phyloP scores from a whole-genome alignment of 495 filamentous ascomycete genomes.

The Filosporella fistucella region DNA sequence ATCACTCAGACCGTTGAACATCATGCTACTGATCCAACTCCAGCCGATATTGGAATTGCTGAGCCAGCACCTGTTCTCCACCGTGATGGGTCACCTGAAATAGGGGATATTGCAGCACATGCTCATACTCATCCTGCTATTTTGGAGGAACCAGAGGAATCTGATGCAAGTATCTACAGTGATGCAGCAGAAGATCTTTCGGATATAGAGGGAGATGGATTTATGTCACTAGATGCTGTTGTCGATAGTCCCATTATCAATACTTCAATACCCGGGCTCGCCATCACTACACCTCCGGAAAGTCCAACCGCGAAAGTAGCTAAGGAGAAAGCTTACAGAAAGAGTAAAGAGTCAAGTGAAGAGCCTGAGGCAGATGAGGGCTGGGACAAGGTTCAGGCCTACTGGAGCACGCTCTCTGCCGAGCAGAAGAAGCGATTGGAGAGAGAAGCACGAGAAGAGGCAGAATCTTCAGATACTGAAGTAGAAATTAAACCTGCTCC shows the following conservation, averaged over 20 bases:
- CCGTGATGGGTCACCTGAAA: conserved; percentile 17
- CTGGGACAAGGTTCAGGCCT: conserved; percentile 59
- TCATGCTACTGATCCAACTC: conserved; percentile 25
- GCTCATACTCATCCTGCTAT: conserved; percentile 10
- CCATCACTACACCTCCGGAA: conserved; percentile 14
- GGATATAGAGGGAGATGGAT: conserved; percentile 66
- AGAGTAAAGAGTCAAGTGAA: conserved; percentile 10
- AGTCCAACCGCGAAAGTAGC: conserved; percentile 12
- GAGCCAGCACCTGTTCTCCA: conserved; percentile 28
- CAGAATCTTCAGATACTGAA: conserved; percentile 39
- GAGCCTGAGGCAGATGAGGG: conserved; percentile 36
- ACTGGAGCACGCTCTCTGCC: conserved; percentile 58
- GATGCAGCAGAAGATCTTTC: conserved; percentile 79
- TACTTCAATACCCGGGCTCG: conserved; percentile 4
- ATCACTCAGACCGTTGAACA: conserved; percentile 5
- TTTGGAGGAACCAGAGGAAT: conserved; percentile 22
- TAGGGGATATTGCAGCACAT: conserved; percentile 26
- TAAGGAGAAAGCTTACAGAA: conserved; percentile 14
- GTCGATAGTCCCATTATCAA: conserved; percentile 47
- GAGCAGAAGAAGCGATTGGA: conserved; percentile 54
- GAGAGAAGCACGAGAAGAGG: conserved; percentile 44
- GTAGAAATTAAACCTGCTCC: conserved; percentile 23
- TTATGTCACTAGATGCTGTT: conserved; percentile 80
- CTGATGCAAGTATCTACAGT: conserved; percentile 66
- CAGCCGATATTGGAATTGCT: conserved; percentile 32